These are phyloP conservation scores for Geotrichum histeridarum DNA, from an alignment of 1,139 yeast genomes.

Conservation along the genomic window DNA sequence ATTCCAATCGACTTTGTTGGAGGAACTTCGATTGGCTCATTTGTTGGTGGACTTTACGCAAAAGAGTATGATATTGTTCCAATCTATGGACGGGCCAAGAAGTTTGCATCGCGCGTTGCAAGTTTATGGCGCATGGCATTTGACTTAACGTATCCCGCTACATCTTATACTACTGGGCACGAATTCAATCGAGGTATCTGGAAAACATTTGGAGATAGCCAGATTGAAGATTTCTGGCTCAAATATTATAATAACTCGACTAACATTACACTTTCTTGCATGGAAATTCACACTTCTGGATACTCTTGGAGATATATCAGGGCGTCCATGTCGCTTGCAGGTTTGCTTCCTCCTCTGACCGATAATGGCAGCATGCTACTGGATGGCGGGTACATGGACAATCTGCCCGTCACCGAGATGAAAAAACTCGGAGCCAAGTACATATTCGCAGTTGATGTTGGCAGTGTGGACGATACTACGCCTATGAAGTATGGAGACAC, in stretches of 20 bases:
- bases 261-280: constrained; percentile 87
- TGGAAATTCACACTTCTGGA: constrained; percentile 91
- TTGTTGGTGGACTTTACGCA: constrained; percentile 93
- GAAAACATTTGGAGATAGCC: constrained; percentile 87
- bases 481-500: constrained; percentile 93
- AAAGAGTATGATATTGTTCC: constrained; percentile 87
- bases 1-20: constrained; percentile 92
- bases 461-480: constrained; percentile 86
- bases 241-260: constrained; percentile 86
- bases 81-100: constrained; percentile 83
- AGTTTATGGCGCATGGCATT: constrained; percentile 79
- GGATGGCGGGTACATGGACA: constrained; percentile 95
- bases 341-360: constrained; percentile 80
- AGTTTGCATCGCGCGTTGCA: constrained; percentile 74
- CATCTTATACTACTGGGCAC: constrained; percentile 94
- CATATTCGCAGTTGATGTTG: constrained; percentile 92
- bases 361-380: constrained; percentile 82
- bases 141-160: constrained; percentile 88
- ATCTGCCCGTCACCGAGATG: constrained; percentile 90
- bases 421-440: constrained; percentile 73
- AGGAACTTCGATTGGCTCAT: constrained; percentile 94
- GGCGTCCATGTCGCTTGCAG: constrained; percentile 96
- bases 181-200: constrained; percentile 95
- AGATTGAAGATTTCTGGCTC: constrained; percentile 96
- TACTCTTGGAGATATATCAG: constrained; percentile 93